These are phyloP conservation scores for Wickerhamiella nectarea DNA, from an alignment of 805 yeast species.

Conservation along the genomic window DNA sequence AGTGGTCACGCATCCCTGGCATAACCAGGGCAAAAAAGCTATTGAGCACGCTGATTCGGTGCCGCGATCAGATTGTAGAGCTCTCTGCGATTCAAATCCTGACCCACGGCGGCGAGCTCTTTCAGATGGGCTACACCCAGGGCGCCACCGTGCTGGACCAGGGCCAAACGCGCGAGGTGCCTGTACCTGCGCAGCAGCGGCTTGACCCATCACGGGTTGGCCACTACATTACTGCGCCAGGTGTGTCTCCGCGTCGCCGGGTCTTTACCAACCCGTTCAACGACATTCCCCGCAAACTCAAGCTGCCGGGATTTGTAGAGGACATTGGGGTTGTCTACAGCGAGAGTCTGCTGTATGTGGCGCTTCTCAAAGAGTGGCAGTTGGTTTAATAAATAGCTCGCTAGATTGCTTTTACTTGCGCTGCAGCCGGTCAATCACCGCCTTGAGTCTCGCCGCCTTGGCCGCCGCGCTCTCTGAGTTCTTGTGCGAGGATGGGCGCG, in stretches of 20 bases:
- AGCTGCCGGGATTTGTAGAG: slow-evolving; percentile 4
- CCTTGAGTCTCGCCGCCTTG: not conserved
- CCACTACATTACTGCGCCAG: not conserved
- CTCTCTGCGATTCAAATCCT: not conserved
- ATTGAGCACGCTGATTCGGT: not conserved
- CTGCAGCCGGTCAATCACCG: not conserved
- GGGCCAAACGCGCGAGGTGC: slow-evolving; percentile 2
- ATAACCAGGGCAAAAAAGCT: not conserved
- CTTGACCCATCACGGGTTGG: not conserved
- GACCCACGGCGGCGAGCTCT: slow-evolving; percentile 6
- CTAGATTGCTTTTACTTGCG: not conserved
- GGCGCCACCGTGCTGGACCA: not conserved
- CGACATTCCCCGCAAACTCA: not conserved
- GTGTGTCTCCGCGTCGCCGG: not conserved
- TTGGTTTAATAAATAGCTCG: not conserved
- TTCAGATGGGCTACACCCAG: slow-evolving; percentile 1
- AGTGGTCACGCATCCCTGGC: not conserved
- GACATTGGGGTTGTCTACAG: slow-evolving; percentile 1
- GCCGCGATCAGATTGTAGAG: not conserved
- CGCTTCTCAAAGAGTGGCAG: slow-evolving; percentile 4
- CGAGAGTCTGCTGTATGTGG: slow-evolving; percentile 2
- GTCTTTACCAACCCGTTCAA: slow-evolving; percentile 6
- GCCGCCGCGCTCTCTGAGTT: not conserved
- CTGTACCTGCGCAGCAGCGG: not conserved
- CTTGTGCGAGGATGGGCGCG: not conserved